Evolutionary conservation across 2,329 filamentous ascomycete species (phyloP).

Genomic region (Harringtonia lauricola): DNA sequence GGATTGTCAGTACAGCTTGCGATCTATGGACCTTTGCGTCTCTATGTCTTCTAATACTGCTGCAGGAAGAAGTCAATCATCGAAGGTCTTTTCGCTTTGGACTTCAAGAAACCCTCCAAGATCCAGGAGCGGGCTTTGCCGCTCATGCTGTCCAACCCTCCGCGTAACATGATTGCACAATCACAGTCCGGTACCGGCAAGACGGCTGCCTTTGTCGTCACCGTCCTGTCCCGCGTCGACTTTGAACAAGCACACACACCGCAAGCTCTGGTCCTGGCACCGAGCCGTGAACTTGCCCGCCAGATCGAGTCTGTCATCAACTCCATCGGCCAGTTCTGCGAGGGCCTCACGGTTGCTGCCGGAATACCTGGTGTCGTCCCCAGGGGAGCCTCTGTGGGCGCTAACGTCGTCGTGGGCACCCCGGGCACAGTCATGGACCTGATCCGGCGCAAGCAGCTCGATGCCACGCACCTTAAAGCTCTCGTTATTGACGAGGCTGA

Average conservation of each 20-base stretch:
- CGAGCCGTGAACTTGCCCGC: constrained; percentile 85
- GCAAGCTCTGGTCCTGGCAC: constrained; percentile 81
- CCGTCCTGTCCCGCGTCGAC: constrained; percentile 80
- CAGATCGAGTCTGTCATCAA: constrained; percentile 83
- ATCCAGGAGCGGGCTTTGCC: constrained; percentile 94
- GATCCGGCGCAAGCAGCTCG: constrained; percentile 65
- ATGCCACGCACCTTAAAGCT: constrained; percentile 61
- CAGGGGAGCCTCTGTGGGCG: constrained; percentile 57
- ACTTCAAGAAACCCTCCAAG: constrained; percentile 92
- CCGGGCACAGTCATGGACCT: constrained; percentile 88
- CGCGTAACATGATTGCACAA: constrained; percentile 89
- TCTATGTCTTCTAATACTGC: constrained; percentile 4
- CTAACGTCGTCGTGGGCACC: constrained; percentile 81
- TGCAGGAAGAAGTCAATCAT: constrained; percentile 50
- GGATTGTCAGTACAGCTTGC: constrained; percentile 54
- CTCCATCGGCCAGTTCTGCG: constrained; percentile 75
- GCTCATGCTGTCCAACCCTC: constrained; percentile 76
- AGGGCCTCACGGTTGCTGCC: constrained; percentile 63
- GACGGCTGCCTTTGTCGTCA: constrained; percentile 91
- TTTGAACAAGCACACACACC: constrained; percentile 55
- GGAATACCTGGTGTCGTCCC: constrained; percentile 71
- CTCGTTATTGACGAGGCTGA: constrained; percentile 95
- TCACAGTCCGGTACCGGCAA: constrained; percentile 99
- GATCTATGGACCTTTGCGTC: no score
- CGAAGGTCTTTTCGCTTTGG: constrained; percentile 67